Evolutionary conservation across 1,284 basidiomycete genomes (phyloP).

Genomic region (Mycena citricolor): DNA sequence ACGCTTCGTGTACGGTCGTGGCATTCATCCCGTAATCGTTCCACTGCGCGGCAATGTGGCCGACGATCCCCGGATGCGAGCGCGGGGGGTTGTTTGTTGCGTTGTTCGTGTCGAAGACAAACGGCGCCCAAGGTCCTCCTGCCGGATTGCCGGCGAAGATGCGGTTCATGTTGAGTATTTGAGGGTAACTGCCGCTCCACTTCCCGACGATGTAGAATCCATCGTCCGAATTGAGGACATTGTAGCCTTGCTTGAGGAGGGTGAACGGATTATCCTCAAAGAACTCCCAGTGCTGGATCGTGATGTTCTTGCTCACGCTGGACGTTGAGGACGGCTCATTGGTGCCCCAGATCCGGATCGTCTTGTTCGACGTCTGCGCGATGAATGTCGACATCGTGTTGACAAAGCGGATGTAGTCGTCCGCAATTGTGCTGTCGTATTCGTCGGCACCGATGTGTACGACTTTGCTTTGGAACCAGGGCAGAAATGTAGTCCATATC

Average conservation of each 20-base stretch:
- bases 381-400: constrained; percentile 27
- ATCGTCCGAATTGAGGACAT: constrained; percentile 31
- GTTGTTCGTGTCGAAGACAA: constrained; percentile 19
- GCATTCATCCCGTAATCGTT: constrained; percentile 23
- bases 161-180: constrained; percentile 19
- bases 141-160: constrained; percentile 22
- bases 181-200: constrained; percentile 23
- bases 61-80: constrained; percentile 12
- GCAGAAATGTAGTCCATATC: constrained; percentile 20
- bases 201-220: constrained; percentile 37
- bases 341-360: constrained; percentile 24
- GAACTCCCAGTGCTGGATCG: constrained; percentile 41
- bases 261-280: constrained; percentile 33
- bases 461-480: constrained; percentile 21
- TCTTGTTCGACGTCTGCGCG: constrained; percentile 13
- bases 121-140: constrained; percentile 18
- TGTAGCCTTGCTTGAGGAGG: constrained; percentile 27
- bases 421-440: constrained; percentile 18
- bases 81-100: constrained; percentile 23
- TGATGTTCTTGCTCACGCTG: constrained; percentile 26
- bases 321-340: constrained; percentile 20
- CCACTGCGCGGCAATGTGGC: constrained; percentile 22
- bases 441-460: constrained; percentile 24
- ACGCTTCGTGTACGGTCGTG: constrained; percentile 19
- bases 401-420: constrained; percentile 22